phyloP scores from a whole-genome alignment of 306 rosid species.

The Glycyrrhiza uralensis region DNA sequence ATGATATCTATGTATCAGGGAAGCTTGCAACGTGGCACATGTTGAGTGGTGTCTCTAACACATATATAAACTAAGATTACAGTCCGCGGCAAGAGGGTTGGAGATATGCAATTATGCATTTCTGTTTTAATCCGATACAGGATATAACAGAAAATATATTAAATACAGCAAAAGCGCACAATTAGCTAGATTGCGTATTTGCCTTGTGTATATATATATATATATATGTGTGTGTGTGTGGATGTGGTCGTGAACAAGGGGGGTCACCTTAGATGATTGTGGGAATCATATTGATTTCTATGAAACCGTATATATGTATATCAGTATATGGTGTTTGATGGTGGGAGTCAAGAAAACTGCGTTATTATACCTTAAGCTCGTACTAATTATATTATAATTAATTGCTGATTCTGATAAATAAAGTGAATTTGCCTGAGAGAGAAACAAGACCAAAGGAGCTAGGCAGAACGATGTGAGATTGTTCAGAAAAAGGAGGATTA shows the following conservation, averaged over 20 bases:
- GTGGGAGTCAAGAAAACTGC: neutral
- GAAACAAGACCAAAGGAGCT: constrained; percentile 18
- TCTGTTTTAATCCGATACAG: constrained; percentile 4
- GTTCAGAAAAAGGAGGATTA: constrained; percentile 31
- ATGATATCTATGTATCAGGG: constrained; percentile 30
- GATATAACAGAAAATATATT: neutral
- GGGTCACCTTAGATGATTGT: constrained; percentile 25
- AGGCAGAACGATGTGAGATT: constrained; percentile 26
- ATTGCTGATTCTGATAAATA: constrained; percentile 22
- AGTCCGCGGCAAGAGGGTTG: neutral
- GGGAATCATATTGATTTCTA: constrained; percentile 3
- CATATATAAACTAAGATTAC: too few relatives aligned
- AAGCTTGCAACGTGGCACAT: constrained; percentile 32
- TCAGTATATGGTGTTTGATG: constrained; percentile 1
- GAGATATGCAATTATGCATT: constrained; percentile 14
- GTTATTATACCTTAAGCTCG: constrained; percentile 6
- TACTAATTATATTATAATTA: constrained; percentile 5
- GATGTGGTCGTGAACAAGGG: neutral
- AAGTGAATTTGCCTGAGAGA: too few relatives aligned
- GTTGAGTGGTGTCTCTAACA: constrained; percentile 35
- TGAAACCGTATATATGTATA: neutral
- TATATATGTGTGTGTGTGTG: too few relatives aligned
- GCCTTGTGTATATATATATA: too few relatives aligned
- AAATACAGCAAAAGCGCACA: constrained; percentile 1
- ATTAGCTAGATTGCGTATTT: constrained; percentile 13